These are phyloP conservation scores for Talaromyces piceae DNA, from an alignment of 2,329 filamentous ascomycete species.

Conservation along the genomic window DNA sequence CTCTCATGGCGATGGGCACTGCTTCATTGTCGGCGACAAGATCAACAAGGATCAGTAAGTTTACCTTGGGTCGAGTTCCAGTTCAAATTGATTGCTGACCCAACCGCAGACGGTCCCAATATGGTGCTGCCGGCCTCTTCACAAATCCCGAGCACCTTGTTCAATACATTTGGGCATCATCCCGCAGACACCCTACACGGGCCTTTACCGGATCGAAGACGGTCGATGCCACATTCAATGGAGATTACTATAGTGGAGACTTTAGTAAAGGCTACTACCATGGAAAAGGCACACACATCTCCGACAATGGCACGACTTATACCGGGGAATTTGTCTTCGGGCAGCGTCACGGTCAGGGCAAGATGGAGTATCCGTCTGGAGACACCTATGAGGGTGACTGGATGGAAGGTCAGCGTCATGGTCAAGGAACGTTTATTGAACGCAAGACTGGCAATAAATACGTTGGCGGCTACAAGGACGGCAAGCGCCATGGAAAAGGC, in stretches of 20 bases:
- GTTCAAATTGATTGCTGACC: not conserved
- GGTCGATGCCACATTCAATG: conserved; percentile 46
- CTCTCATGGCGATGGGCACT: conserved; percentile 30
- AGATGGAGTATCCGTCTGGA: conserved; percentile 50
- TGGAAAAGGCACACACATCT: conserved; percentile 48
- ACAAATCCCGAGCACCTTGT: conserved; percentile 32
- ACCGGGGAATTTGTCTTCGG: conserved; percentile 47
- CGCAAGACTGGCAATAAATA: conserved; percentile 53
- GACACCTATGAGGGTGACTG: conserved; percentile 43
- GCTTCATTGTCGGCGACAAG: conserved; percentile 37
- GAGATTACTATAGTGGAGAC: conserved; percentile 50
- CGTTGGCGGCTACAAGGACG: conserved; percentile 53
- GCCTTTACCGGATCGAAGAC: conserved; percentile 42
- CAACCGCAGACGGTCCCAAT: conserved; percentile 25
- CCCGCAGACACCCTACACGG: conserved; percentile 39
- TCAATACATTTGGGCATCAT: conserved; percentile 38
- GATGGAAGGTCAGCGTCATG: conserved; percentile 43
- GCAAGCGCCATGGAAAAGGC: conserved; percentile 55
- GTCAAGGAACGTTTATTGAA: conserved; percentile 51
- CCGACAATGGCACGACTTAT: conserved; percentile 49
- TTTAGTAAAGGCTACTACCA: conserved; percentile 45
- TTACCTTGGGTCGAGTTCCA: not conserved
- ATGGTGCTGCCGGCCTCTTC: conserved; percentile 29
- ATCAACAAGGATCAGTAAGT: conserved; percentile 32
- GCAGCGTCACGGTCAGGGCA: conserved; percentile 49